A percentile compares a stretch with the other conserved stretches of the same genome.
phyloP scores from a whole-genome alignment of 1,284 basidiomycete genomes.

The Earliella scabrosa region DNA sequence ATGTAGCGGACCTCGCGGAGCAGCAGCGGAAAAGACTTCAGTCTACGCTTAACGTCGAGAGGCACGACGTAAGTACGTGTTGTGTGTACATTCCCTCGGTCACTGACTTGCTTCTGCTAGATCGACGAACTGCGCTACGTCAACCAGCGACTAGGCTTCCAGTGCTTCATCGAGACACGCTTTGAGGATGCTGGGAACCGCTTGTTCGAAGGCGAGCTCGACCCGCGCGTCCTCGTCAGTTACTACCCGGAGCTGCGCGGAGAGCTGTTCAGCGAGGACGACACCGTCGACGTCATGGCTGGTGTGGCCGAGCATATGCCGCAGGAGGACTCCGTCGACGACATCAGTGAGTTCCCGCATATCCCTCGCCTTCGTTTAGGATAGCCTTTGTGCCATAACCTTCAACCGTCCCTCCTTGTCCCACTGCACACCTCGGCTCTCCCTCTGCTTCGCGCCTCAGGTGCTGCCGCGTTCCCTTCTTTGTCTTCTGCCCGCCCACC shows the following conservation, averaged over 20 bases:
- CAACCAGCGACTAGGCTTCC: conserved; percentile 78
- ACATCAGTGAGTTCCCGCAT: conserved; percentile 68
- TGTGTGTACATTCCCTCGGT: neutral
- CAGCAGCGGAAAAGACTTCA: conserved; percentile 61
- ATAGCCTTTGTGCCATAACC: conserved; percentile 25
- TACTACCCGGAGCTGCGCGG: conserved; percentile 77
- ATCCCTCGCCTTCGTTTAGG: conserved; percentile 17
- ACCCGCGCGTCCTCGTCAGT: conserved; percentile 76
- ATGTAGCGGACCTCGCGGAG: conserved; percentile 67
- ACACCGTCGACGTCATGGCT: conserved; percentile 60
- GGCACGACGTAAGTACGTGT: conserved; percentile 49
- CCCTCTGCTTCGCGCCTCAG: conserved; percentile 11
- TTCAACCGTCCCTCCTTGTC: neutral
- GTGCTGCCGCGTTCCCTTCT: conserved; percentile 21
- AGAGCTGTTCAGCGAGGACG: conserved; percentile 51
- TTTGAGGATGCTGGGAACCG: conserved; percentile 81
- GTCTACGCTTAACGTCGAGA: conserved; percentile 49
- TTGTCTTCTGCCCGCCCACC: conserved; percentile 9
- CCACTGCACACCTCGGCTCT: conserved; percentile 6
- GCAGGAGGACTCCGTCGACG: conserved; percentile 63
- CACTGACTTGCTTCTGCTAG: conserved; percentile 33
- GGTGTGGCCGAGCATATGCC: conserved; percentile 74
- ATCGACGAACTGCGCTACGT: conserved; percentile 73
- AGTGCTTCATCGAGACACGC: conserved; percentile 69
- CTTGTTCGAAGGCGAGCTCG: conserved; percentile 71